Conservation (phyloP, 2,329 filamentous ascomycete genomes). For the Fusarium napiforme region DNA sequence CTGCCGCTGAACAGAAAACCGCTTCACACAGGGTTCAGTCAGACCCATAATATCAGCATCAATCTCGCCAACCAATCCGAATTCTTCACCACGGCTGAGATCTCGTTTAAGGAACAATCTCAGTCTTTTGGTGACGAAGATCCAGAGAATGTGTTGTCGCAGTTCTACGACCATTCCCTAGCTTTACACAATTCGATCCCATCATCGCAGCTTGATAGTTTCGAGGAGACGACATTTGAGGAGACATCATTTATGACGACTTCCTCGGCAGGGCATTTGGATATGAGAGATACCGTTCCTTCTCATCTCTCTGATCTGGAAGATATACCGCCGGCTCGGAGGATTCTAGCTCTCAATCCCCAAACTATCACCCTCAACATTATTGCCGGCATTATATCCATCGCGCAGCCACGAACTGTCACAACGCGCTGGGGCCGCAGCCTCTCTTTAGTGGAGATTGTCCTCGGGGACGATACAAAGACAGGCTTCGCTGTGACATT, state of each 20-base stretch:
- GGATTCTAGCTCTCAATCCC: conserved; percentile 75
- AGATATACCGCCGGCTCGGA: conserved; percentile 74
- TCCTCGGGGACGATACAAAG: conserved; percentile 87
- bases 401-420: conserved; percentile 74
- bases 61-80: conserved; percentile 49
- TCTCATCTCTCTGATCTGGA: conserved; percentile 65
- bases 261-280: conserved; percentile 46
- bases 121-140: conserved; percentile 47
- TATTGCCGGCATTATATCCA: conserved; percentile 81
- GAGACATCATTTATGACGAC: conserved; percentile 54
- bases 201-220: conserved; percentile 66
- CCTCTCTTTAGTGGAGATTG: conserved; percentile 77
- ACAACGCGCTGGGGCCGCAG: conserved; percentile 71
- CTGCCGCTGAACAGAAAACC: conserved; percentile 60
- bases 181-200: conserved; percentile 73
- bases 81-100: conserved; percentile 61
- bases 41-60: conserved; percentile 55
- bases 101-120: conserved; percentile 48
- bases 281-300: conserved; percentile 40
- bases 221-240: conserved; percentile 41
- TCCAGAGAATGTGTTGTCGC: conserved; percentile 58
- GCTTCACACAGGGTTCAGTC: conserved; percentile 65
- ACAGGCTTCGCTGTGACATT: conserved; percentile 85
- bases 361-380: conserved; percentile 86
- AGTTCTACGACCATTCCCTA: conserved; percentile 84